These are phyloP conservation scores for Picea engelmannii DNA, from an alignment of 83 land plant genomes.

Conservation along the genomic window DNA sequence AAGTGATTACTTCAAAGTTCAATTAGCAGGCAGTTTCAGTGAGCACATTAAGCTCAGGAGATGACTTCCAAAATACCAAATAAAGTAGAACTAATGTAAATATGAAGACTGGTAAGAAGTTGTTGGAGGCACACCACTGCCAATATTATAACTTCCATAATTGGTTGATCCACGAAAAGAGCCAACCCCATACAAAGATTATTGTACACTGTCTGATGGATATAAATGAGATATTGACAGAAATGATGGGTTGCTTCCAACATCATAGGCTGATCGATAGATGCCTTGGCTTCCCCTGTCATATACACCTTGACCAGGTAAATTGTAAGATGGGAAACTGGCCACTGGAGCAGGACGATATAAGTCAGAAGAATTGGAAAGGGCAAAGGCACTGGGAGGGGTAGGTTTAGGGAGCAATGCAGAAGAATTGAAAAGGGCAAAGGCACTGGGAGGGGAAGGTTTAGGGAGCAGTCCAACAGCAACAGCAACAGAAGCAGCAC, in stretches of 20 bases:
- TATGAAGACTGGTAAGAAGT: too few relatives aligned
- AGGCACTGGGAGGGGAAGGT: neutral
- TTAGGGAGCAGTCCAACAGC: too few relatives aligned
- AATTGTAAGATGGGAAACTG: neutral
- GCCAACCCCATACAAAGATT: constrained; percentile 7
- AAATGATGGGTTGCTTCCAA: neutral
- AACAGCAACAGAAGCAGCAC: too few relatives aligned
- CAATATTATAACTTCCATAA: constrained; percentile 5
- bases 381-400: neutral
- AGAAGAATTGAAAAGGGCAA: neutral
- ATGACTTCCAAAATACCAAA: too few relatives aligned
- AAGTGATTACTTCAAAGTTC: too few relatives aligned
- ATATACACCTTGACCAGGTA: constrained; percentile 4
- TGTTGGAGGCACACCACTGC: too few relatives aligned
- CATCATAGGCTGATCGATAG: constrained; percentile 6
- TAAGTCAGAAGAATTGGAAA: too few relatives aligned
- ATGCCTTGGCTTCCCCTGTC: constrained; percentile 8
- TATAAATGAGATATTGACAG: constrained; percentile 5
- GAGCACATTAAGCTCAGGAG: too few relatives aligned
- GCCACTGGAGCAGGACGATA: too few relatives aligned
- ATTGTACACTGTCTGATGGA: neutral
- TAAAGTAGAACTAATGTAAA: too few relatives aligned
- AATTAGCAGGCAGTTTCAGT: too few relatives aligned
- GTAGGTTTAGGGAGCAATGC: too few relatives aligned
- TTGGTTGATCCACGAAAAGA: constrained; percentile 6